Conservation (phyloP, 345 rosid species). For the Trapa bicornis region DNA sequence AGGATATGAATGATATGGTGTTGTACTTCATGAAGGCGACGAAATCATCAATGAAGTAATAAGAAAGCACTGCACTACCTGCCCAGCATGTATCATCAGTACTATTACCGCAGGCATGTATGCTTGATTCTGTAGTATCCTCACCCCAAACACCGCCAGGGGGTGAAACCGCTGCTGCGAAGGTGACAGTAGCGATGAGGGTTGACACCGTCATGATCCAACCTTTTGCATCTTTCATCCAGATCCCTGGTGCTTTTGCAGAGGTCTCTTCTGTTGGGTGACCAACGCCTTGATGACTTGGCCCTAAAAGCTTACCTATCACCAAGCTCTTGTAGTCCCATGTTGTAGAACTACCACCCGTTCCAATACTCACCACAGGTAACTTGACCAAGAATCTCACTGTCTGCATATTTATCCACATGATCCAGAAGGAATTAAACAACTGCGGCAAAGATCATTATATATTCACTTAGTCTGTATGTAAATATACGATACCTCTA, state of each 20-base stretch:
- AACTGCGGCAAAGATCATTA: too few relatives aligned
- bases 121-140: not conserved
- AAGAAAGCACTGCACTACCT: not conserved
- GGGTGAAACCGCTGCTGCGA: not conserved
- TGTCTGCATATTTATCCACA: too few relatives aligned
- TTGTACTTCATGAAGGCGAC: not conserved
- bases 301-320: not conserved
- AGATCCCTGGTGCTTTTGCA: too few relatives aligned
- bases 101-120: not conserved
- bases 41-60: not conserved
- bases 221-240: not conserved
- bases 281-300: not conserved
- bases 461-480: too few relatives aligned
- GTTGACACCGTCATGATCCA: slow-evolving; percentile 3
- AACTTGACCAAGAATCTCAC: not conserved
- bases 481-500: slow-evolving; percentile 1
- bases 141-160: slow-evolving; percentile 5
- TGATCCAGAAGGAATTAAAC: too few relatives aligned
- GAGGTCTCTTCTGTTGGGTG: not conserved
- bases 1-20: not conserved
- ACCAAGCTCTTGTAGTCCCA: not conserved
- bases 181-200: slow-evolving; percentile 1
- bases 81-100: not conserved
- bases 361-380: not conserved
- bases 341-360: too few relatives aligned